Evolutionary conservation across 2,329 filamentous ascomycete species (phyloP), one percentile per base, ranked within the genome.

Genomic region (Ophiostoma quercus): DNA sequence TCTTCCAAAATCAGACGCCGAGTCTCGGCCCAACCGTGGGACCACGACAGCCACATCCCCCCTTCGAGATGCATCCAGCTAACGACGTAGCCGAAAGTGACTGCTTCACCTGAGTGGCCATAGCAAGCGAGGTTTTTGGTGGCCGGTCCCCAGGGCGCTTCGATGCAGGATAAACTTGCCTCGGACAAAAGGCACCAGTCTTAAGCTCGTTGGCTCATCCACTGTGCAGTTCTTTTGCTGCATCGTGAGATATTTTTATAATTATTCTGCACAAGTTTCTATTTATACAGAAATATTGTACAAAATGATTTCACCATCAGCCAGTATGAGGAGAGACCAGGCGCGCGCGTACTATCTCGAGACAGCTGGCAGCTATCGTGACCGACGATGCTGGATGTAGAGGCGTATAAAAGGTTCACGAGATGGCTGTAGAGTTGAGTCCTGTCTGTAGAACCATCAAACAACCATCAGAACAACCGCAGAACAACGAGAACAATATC

Each of bases 261-360:
- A 39, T n/a, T 11, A 7, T 63, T n/a, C 32, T 39, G 32, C 60
- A 63, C 16, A n/a, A 62, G 54, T 63, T 63, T 34, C 60, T 63
- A 63, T 37, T 37, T 37, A n/a, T 34, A 63, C 60, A 37, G 29
- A 63, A 16, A 63, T 16, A 11, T 11, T 22, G 57, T 8, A 34
- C 8, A 34, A n/a, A 11, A 60, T 6, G 0, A 6, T 5, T 19
- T 2, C 8, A 7, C 2, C 57, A 32, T 11, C 11, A 60, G 54
- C 14, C 12, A 60, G 22, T 29, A 12, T 57, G 9, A 1, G 3
- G 11, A 57, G 19, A 63, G 9, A 39, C 12, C 32, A 37, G 29
- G 60, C 60, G 60, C 60, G 60, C 60, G 60, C 60, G 60, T 63
- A 37, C 60, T 63, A 16, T 63, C 11, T 6, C 3, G 4, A 63